phyloP scores from a whole-genome alignment of 2,329 filamentous ascomycete species.

The Periconia sp. region DNA sequence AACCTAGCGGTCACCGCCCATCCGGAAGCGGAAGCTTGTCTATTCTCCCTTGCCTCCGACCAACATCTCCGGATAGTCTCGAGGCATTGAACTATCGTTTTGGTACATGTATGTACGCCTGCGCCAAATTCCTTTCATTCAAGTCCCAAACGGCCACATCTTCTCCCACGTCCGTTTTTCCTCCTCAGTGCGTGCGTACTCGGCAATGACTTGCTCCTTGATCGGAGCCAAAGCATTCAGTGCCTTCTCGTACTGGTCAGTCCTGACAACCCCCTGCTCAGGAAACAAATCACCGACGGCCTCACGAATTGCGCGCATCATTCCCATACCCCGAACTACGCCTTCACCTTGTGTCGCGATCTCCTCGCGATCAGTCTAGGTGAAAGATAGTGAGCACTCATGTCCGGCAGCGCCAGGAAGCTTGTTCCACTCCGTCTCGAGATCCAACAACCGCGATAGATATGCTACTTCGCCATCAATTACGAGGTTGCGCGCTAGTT shows the following conservation, averaged over 20 bases:
- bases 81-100: too few species aligned
- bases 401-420: slow-evolving; percentile 19
- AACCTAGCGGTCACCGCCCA: too few species aligned
- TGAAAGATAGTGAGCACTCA: slow-evolving; percentile 23
- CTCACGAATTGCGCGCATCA: slow-evolving; percentile 28
- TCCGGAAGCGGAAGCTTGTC: too few species aligned
- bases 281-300: slow-evolving; percentile 27
- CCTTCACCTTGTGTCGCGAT: slow-evolving; percentile 29
- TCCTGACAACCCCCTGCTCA: slow-evolving; percentile 24
- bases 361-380: slow-evolving; percentile 18
- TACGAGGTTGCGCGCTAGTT: slow-evolving; percentile 36
- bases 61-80: too few species aligned
- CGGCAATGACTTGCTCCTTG: slow-evolving; percentile 24
- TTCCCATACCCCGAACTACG: slow-evolving; percentile 25
- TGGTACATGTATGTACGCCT: too few species aligned
- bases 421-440: slow-evolving; percentile 26
- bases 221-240: slow-evolving; percentile 26
- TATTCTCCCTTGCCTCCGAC: too few species aligned
- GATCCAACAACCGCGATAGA: slow-evolving; percentile 22
- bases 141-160: slow-evolving; percentile 24
- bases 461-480: slow-evolving; percentile 39
- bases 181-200: slow-evolving; percentile 18
- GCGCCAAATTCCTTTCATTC: not conserved
- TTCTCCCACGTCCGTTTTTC: slow-evolving; percentile 24
- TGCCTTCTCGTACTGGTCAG: slow-evolving; percentile 26